phyloP scores from a whole-genome alignment of 208 protist genomes.

The Leishmania turanica region DNA sequence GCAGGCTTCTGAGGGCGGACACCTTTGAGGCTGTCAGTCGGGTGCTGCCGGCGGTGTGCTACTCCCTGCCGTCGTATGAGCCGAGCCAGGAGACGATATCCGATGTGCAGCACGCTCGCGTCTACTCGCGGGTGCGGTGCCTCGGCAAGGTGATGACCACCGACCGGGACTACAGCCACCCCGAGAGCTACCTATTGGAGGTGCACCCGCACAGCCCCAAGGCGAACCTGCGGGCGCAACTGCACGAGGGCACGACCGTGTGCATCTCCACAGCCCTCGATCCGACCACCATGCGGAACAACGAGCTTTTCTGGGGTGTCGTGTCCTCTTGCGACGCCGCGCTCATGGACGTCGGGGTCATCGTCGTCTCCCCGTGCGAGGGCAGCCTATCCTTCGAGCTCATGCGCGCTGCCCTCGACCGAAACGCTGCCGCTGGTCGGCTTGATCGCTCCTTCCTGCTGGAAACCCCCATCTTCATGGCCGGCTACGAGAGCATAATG shows the following conservation, averaged over 20 bases:
- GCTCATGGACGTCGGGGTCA: constrained; percentile 55
- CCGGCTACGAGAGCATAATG: constrained; percentile 84
- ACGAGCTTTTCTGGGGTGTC: constrained; percentile 88
- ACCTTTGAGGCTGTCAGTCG: constrained; percentile 83
- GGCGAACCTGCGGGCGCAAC: constrained; percentile 46
- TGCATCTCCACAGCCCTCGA: constrained; percentile 80
- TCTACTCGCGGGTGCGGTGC: constrained; percentile 67
- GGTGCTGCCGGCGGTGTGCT: constrained; percentile 68
- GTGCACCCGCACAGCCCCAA: constrained; percentile 61
- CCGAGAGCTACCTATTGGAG: constrained; percentile 77
- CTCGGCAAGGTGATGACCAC: constrained; percentile 73
- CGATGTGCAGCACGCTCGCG: constrained; percentile 72
- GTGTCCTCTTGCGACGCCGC: constrained; percentile 66
- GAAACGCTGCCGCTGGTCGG: constrained; percentile 61
- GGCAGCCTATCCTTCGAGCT: constrained; percentile 52
- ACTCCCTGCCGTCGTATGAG: constrained; percentile 56
- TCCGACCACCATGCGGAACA: constrained; percentile 35
- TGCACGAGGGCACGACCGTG: constrained; percentile 77
- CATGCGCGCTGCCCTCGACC: constrained; percentile 63
- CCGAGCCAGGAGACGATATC: constrained; percentile 55
- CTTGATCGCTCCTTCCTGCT: constrained; percentile 67
- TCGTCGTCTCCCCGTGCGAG: constrained; percentile 72
- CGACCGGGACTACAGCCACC: constrained; percentile 73
- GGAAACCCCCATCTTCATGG: constrained; percentile 83
- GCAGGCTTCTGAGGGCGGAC: constrained; percentile 81